These are phyloP conservation scores for Collybia sp. DNA, from an alignment of 768 basidiomycete genomes.

Conservation along the genomic window DNA sequence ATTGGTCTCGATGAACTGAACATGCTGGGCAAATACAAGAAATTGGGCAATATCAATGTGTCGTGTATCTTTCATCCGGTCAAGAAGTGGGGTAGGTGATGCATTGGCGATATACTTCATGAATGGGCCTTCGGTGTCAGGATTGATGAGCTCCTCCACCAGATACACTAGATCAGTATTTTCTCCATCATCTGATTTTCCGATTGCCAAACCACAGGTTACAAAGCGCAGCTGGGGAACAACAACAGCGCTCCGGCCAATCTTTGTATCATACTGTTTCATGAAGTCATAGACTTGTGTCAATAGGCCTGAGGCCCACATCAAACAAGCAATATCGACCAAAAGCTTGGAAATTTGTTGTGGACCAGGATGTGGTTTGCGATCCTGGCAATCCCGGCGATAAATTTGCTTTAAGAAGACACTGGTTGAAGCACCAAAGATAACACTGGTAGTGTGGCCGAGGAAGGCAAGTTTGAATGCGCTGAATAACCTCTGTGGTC, in stretches of 20 bases:
- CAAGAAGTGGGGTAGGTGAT: conserved; percentile 7
- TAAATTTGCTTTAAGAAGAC: too few relatives aligned
- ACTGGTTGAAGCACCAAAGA: too few relatives aligned
- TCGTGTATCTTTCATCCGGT: background rate
- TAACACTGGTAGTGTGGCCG: too few relatives aligned
- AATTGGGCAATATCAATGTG: conserved; percentile 9
- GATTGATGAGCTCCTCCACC: conserved; percentile 13
- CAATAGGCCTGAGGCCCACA: conserved; percentile 14
- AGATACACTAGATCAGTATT: conserved; percentile 9
- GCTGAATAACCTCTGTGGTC: too few relatives aligned
- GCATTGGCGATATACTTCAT: conserved; percentile 19
- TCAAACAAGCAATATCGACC: conserved; percentile 14
- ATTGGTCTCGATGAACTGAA: conserved; percentile 18
- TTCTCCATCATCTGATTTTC: background rate
- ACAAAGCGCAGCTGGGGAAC: conserved; percentile 13
- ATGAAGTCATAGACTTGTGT: conserved; percentile 13
- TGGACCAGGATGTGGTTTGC: too few relatives aligned
- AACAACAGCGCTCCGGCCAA: conserved; percentile 1
- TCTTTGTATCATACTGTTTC: background rate
- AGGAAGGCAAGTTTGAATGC: too few relatives aligned
- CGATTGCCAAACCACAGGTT: conserved; percentile 8
- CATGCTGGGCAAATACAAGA: conserved; percentile 19
- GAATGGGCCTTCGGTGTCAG: conserved; percentile 9
- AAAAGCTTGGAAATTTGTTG: conserved; percentile 12
- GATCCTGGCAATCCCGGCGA: too few relatives aligned